Evolutionary conservation across 2,329 filamentous ascomycete species (phyloP).

Genomic region (Metarhizium album): DNA sequence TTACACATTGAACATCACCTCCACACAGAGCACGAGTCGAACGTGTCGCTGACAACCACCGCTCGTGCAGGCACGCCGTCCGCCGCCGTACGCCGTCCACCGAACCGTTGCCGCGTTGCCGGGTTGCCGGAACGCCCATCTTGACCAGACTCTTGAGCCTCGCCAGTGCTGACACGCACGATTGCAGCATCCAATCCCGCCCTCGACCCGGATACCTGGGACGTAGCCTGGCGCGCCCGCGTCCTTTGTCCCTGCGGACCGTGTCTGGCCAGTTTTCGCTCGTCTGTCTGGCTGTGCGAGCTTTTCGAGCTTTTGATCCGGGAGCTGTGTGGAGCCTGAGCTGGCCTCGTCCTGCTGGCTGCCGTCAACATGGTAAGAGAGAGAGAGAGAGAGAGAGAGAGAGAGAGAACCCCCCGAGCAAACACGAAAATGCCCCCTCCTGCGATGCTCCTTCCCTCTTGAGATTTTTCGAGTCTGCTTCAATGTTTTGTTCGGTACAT

Average conservation of each 20-base stretch:
- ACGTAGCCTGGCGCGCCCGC: neutral
- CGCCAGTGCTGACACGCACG: neutral
- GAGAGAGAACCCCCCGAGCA: neutral
- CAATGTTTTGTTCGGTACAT: neutral
- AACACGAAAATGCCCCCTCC: neutral
- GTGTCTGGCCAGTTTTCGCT: constrained; percentile 1
- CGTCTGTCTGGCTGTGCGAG: constrained; percentile 3
- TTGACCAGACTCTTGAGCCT: no score
- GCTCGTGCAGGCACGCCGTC: constrained; percentile 2
- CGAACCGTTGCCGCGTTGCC: constrained; percentile 3
- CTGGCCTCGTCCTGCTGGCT: constrained; percentile 3
- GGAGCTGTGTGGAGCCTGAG: constrained; percentile 5
- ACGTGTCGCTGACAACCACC: constrained; percentile 1
- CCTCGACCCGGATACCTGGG: neutral
- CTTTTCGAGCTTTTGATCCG: neutral
- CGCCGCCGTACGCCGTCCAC: constrained; percentile 2
- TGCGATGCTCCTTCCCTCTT: constrained; percentile 3
- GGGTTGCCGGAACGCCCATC: constrained; percentile 3
- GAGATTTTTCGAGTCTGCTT: no score
- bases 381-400: neutral
- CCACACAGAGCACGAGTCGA: neutral
- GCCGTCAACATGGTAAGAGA: constrained; percentile 9
- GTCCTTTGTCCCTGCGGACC: neutral
- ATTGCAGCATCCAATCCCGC: neutral
- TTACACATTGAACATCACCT: neutral